These are phyloP conservation scores for Passiflora organensis DNA, from an alignment of 345 rosid species.

Conservation along the genomic window DNA sequence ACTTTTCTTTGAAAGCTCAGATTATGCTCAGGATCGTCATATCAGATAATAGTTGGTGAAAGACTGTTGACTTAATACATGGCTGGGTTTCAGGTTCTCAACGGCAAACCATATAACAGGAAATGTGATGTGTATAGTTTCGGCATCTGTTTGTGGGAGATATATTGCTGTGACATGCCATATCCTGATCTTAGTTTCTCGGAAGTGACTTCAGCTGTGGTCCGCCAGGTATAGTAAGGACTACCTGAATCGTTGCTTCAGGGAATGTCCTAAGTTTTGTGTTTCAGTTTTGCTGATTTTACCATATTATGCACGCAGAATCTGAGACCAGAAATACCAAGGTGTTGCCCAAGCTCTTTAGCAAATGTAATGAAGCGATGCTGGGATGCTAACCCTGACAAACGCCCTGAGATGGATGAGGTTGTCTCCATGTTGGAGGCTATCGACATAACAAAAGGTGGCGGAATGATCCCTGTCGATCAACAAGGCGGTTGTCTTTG, in stretches of 20 bases:
- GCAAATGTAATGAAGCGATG: constrained; percentile 93
- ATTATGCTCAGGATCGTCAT: too few relatives aligned
- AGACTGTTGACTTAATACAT: constrained; percentile 12
- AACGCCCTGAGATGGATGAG: constrained; percentile 91
- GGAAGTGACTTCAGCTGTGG: constrained; percentile 95
- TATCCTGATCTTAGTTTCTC: constrained; percentile 91
- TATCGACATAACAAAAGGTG: constrained; percentile 87
- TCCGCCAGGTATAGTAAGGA: constrained; percentile 62
- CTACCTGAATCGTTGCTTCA: not conserved
- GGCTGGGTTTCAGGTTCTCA: constrained; percentile 65
- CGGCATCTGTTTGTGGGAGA: constrained; percentile 97
- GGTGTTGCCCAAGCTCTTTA: constrained; percentile 85
- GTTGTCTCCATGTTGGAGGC: constrained; percentile 82
- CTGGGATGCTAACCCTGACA: constrained; percentile 96
- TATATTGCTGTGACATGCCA: constrained; percentile 98
- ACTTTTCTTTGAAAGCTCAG: not conserved
- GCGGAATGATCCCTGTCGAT: constrained; percentile 89
- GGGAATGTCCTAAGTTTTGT: not conserved
- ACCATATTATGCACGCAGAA: constrained; percentile 37
- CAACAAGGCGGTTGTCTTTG: constrained; percentile 84
- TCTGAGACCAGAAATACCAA: constrained; percentile 94
- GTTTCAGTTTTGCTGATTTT: not conserved
- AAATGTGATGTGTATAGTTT: constrained; percentile 98
- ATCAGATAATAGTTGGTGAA: too few relatives aligned
- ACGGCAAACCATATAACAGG: constrained; percentile 91